Evolutionary conservation across 2,329 filamentous ascomycete species (phyloP).

Genomic region (Trichoderma koningii): DNA sequence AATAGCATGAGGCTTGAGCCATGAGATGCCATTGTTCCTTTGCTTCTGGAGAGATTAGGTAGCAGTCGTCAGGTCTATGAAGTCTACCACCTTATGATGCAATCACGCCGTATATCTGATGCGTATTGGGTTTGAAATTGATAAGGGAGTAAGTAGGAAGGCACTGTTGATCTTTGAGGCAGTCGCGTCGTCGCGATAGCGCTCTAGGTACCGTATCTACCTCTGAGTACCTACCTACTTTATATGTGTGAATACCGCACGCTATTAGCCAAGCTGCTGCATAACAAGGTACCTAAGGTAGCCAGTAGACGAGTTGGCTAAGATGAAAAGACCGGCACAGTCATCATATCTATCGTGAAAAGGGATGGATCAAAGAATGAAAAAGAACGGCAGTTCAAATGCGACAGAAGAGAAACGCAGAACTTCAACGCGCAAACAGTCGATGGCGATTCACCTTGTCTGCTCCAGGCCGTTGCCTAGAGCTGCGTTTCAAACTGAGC

Average conservation of each 20-base stretch:
- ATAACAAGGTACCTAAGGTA: not conserved
- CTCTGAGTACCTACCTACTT: too few species aligned
- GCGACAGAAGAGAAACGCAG: too few species aligned
- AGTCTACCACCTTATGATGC: not conserved
- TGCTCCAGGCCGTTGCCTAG: conserved; percentile 19
- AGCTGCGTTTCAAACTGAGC: not conserved
- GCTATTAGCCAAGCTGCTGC: not conserved
- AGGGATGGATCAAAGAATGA: not conserved
- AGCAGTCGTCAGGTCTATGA: not conserved
- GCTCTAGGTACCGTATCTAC: too few species aligned
- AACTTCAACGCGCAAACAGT: not conserved
- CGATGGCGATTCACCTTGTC: not conserved
- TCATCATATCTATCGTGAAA: too few species aligned
- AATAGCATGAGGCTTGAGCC: conserved; percentile 41
- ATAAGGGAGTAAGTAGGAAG: not conserved
- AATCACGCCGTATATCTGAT: not conserved
- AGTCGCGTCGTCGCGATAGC: conserved; percentile 16
- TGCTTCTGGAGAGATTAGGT: not conserved
- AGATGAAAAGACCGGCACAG: not conserved
- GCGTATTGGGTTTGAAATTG: not conserved
- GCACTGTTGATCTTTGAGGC: not conserved
- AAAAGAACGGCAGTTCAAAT: not conserved
- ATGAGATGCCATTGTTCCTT: conserved; percentile 38
- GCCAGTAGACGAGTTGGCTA: too few species aligned
- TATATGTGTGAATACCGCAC: not conserved